Evolutionary conservation across 2,329 filamentous ascomycete species (phyloP).

Genomic region (Colletotrichum tropicicola): DNA sequence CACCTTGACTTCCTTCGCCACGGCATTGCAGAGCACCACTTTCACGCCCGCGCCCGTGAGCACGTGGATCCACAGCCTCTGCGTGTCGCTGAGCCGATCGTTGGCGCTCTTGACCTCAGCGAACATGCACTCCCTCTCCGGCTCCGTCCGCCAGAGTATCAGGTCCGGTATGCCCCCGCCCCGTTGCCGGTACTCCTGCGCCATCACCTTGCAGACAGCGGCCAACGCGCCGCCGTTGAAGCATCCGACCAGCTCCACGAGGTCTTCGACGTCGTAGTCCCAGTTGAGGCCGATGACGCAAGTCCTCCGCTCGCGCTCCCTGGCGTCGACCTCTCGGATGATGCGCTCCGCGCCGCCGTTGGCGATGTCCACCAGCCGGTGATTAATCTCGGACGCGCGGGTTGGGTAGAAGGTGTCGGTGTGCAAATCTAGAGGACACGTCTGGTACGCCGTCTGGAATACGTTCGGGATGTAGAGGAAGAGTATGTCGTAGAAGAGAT

Average conservation of each 20-base stretch:
- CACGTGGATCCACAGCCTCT: constrained; percentile 96
- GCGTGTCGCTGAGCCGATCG: constrained; percentile 94
- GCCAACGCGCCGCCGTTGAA: constrained; percentile 85
- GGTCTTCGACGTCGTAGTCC: constrained; percentile 82
- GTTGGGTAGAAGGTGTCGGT: constrained; percentile 92
- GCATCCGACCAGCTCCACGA: constrained; percentile 80
- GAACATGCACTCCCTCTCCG: constrained; percentile 72
- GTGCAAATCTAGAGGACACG: constrained; percentile 89
- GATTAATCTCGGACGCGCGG: constrained; percentile 89
- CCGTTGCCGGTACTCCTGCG: constrained; percentile 89
- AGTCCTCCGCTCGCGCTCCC: constrained; percentile 75
- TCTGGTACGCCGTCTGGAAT: constrained; percentile 95
- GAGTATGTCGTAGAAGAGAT: constrained; percentile 92
- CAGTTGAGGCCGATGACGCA: constrained; percentile 94
- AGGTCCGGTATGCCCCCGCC: constrained; percentile 92
- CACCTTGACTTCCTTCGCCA: constrained; percentile 60
- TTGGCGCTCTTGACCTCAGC: constrained; percentile 85
- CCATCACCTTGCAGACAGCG: constrained; percentile 90
- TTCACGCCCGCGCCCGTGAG: constrained; percentile 83
- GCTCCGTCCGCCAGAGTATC: constrained; percentile 77
- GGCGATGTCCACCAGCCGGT: constrained; percentile 83
- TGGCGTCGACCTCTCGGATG: constrained; percentile 73
- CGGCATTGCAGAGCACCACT: constrained; percentile 81
- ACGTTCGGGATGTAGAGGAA: constrained; percentile 96
- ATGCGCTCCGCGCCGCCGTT: constrained; percentile 80